phyloP scores from a whole-genome alignment of 1,284 basidiomycete species.

The Ceratobasidium sp. region DNA sequence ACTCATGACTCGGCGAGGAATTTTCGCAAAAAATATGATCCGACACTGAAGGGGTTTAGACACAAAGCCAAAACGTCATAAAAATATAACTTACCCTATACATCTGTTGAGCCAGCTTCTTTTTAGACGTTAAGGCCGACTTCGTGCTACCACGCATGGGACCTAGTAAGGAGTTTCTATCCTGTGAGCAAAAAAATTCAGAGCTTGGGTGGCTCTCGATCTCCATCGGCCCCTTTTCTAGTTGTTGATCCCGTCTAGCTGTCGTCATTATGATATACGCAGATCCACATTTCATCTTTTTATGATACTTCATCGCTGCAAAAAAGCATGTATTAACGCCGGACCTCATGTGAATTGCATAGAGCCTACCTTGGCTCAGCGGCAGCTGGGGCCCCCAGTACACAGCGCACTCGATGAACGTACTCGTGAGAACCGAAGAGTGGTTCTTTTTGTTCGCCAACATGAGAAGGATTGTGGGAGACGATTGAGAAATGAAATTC shows the following conservation, averaged over 20 bases:
- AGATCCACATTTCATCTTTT: not conserved
- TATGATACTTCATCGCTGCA: not conserved
- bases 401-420: not conserved
- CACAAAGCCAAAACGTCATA: no score
- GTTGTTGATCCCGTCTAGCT: not conserved
- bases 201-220: not conserved
- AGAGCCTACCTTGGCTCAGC: not conserved
- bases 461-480: not conserved
- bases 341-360: no score
- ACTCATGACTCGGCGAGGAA: not conserved
- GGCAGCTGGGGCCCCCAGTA: not conserved
- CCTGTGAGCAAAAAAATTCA: not conserved
- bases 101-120: not conserved
- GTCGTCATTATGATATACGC: not conserved
- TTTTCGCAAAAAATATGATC: not conserved
- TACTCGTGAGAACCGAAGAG: not conserved
- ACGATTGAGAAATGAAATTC: not conserved
- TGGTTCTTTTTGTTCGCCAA: not conserved
- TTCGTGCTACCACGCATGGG: not conserved
- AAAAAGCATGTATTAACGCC: no score
- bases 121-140: not conserved
- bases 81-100: constrained; percentile 8
- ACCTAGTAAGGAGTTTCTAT: not conserved
- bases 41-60: not conserved
- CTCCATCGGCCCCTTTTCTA: not conserved